Conservation (phyloP, 306 rosid genomes). For the Macrotyloma uniflorum region DNA sequence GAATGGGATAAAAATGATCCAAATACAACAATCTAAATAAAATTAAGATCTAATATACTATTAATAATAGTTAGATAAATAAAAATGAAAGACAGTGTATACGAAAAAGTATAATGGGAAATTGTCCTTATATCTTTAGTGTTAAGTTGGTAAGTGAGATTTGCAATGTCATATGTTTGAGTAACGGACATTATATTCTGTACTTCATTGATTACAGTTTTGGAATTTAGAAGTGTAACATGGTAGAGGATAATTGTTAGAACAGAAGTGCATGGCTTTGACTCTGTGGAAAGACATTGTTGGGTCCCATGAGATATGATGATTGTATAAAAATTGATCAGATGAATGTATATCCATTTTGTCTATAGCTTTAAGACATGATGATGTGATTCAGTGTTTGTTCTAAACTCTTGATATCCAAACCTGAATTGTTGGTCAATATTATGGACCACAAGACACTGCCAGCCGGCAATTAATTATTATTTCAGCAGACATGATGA, state of each 20-base stretch:
- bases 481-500: conserved; percentile 54
- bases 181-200: conserved; percentile 20
- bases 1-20: too few species aligned
- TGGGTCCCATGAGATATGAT: conserved; percentile 29
- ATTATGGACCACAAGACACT: conserved; percentile 37
- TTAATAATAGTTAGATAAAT: too few species aligned
- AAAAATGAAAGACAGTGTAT: background rate
- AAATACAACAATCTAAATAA: too few species aligned
- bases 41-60: too few species aligned
- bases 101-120: background rate
- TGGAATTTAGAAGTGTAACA: conserved; percentile 16
- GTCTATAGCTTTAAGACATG: conserved; percentile 30
- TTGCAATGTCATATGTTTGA: background rate
- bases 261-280: conserved; percentile 32
- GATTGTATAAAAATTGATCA: conserved; percentile 36
- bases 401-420: conserved; percentile 19
- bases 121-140: background rate
- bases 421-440: conserved; percentile 38
- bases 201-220: conserved; percentile 24
- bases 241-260: conserved; percentile 15
- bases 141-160: conserved; percentile 6
- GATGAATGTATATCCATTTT: conserved; percentile 41
- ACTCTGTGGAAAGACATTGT: conserved; percentile 23
- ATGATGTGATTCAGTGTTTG: conserved; percentile 40
- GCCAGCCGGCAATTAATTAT: conserved; percentile 45